Evolutionary conservation across 768 basidiomycete genomes (phyloP).

Genomic region (Lentinula guzmanii): DNA sequence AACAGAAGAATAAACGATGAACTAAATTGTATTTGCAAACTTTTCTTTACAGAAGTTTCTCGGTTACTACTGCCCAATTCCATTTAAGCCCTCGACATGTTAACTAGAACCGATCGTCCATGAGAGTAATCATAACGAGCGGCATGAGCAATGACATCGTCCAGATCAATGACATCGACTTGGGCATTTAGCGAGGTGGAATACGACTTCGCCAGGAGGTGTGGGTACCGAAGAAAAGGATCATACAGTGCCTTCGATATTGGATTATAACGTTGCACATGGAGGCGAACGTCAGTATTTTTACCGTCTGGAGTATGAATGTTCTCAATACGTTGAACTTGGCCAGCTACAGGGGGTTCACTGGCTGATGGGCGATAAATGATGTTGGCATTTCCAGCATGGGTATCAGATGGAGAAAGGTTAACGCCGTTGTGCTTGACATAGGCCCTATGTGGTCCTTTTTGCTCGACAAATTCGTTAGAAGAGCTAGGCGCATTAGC

Average conservation of each 20-base stretch:
- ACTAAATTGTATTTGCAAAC: too few relatives aligned
- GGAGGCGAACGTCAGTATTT: background rate
- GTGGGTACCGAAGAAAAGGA: too few relatives aligned
- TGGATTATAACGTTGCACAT: background rate
- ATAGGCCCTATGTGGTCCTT: background rate
- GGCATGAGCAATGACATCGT: too few relatives aligned
- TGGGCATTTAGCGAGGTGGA: too few relatives aligned
- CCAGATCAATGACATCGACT: too few relatives aligned
- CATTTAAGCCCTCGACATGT: too few relatives aligned
- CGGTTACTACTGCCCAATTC: too few relatives aligned
- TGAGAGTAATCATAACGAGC: too few relatives aligned
- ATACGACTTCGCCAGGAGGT: too few relatives aligned
- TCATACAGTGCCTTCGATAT: background rate
- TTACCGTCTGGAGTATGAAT: background rate
- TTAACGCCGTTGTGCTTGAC: background rate
- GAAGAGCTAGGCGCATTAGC: background rate
- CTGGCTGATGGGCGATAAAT: background rate
- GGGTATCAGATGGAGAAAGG: background rate
- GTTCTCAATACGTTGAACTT: background rate
- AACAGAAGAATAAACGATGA: too few relatives aligned
- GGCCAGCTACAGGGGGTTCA: background rate
- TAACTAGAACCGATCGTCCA: too few relatives aligned
- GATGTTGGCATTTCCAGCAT: background rate
- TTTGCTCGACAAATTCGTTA: background rate
- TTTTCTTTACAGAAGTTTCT: too few relatives aligned